These are phyloP conservation scores for Lactarius indigo DNA, from an alignment of 768 basidiomycete genomes.

Conservation along the genomic window DNA sequence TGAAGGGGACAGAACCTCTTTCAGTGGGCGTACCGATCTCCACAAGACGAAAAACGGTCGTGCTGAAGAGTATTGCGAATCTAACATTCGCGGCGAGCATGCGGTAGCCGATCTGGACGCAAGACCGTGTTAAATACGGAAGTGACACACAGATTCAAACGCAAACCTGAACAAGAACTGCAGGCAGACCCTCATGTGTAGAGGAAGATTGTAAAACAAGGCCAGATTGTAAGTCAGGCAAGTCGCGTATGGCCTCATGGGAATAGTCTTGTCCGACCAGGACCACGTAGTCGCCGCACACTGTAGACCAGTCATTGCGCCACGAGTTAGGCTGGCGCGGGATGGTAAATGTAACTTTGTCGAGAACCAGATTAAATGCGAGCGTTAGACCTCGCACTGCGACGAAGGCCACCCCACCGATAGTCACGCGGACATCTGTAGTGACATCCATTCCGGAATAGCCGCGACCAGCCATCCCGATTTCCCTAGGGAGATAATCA, in stretches of 20 bases:
- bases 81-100: conserved; percentile 12
- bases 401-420: not conserved
- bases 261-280: conserved; percentile 14
- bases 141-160: not conserved
- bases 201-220: conserved; percentile 9
- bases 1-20: not conserved
- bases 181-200: conserved; percentile 15
- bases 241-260: not conserved
- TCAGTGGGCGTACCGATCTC: conserved; percentile 5
- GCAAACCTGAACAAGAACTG: conserved; percentile 13
- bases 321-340: conserved; percentile 14
- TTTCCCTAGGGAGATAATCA: conserved; percentile 3
- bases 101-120: conserved; percentile 9
- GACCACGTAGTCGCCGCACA: conserved; percentile 4
- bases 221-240: conserved; percentile 11
- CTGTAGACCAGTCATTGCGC: conserved; percentile 15
- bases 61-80: conserved; percentile 15
- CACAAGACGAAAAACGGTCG: conserved; percentile 5
- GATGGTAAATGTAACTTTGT: not conserved
- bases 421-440: not conserved
- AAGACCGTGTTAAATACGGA: not conserved
- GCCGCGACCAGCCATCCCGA: conserved; percentile 10
- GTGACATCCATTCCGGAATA: conserved; percentile 9
- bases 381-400: conserved; percentile 6
- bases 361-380: not conserved